Conservation (phyloP, 441 rosid species). For the Erodium trifolium region DNA sequence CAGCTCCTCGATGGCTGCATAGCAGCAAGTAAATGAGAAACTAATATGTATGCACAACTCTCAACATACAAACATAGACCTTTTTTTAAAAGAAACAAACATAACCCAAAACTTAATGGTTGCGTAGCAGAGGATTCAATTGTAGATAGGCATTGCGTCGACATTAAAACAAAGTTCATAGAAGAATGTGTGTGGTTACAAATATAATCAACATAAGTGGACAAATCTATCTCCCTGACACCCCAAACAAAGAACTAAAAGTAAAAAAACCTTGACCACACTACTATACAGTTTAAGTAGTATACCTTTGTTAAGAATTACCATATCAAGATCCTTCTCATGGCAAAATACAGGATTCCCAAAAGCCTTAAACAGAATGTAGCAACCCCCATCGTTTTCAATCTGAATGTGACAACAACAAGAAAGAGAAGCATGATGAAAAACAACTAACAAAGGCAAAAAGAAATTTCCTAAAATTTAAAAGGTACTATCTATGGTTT, state of each 20-base stretch:
- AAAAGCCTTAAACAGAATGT: conserved; percentile 50
- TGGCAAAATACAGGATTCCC: conserved; percentile 40
- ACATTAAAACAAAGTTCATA: background rate
- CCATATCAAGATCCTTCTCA: conserved; percentile 47
- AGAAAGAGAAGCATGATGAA: conserved; percentile 3
- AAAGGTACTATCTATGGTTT: background rate
- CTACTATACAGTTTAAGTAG: conserved; percentile 9
- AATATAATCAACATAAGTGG: background rate
- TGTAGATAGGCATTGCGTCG: too few species aligned
- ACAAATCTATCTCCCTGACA: background rate
- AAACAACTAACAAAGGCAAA: conserved; percentile 6
- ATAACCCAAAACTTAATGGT: background rate
- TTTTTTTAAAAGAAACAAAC: background rate
- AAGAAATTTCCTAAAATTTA: background rate
- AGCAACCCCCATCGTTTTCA: conserved; percentile 36
- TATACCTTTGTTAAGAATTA: conserved; percentile 55
- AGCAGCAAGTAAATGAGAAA: conserved; percentile 23
- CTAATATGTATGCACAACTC: conserved; percentile 12
- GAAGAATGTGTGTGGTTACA: background rate
- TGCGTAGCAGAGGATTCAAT: background rate
- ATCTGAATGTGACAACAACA: conserved; percentile 32
- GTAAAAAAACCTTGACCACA: background rate
- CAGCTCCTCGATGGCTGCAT: conserved; percentile 53
- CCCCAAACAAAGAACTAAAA: background rate
- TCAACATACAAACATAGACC: background rate